Evolutionary conservation across 257 asterid genomes (phyloP).

Genomic region (Leonotis leonurus): DNA sequence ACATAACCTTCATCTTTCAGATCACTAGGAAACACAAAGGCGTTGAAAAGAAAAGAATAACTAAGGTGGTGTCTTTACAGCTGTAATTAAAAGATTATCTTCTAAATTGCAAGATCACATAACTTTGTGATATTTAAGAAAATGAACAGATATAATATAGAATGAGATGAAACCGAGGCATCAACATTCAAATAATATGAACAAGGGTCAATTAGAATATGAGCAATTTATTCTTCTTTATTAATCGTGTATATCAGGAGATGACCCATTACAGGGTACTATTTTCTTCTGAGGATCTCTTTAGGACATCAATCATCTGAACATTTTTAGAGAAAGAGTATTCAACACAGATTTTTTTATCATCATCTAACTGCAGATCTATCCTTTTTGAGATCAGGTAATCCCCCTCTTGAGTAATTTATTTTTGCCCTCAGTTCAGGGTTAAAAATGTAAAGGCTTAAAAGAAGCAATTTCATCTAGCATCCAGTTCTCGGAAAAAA

Average conservation of each 20-base stretch:
- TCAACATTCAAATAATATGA: too few species aligned
- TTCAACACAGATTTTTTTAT: not conserved
- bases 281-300: not conserved
- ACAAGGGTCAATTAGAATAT: not conserved
- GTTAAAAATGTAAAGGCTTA: not conserved
- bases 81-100: too few species aligned
- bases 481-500: not conserved
- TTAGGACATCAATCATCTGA: too few species aligned
- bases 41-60: too few species aligned
- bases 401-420: not conserved
- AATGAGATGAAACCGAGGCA: too few species aligned
- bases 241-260: not conserved
- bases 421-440: not conserved
- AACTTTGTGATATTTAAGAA: too few species aligned
- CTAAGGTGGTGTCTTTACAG: too few species aligned
- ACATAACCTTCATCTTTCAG: not conserved
- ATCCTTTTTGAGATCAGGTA: not conserved
- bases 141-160: too few species aligned
- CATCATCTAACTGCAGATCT: not conserved
- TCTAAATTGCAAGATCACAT: too few species aligned
- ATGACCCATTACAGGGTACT: not conserved
- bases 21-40: too few species aligned
- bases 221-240: not conserved
- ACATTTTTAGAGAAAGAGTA: not conserved
- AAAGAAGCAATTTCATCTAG: slow-evolving; percentile 3